Evolutionary conservation across 2,329 filamentous ascomycete genomes (phyloP).

Genomic region (Penicillium sp.): DNA sequence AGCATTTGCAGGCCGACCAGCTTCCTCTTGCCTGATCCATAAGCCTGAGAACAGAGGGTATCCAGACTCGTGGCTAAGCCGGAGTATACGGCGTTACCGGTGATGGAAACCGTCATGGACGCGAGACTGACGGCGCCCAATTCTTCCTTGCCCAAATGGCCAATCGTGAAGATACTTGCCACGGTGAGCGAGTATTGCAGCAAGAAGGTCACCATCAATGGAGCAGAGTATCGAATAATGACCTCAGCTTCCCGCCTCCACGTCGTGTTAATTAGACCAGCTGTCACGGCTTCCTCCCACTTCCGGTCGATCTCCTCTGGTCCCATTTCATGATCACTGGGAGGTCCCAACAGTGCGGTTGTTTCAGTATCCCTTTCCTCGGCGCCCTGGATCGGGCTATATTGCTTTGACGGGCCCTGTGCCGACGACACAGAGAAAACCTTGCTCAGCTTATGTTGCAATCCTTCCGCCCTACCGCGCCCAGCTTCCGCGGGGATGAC

Average conservation of each 20-base stretch:
- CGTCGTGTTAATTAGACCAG: conserved; percentile 81
- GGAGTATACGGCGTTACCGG: conserved; percentile 74
- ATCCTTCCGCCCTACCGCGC: conserved; percentile 19
- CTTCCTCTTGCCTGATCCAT: conserved; percentile 85
- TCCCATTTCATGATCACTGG: conserved; percentile 51
- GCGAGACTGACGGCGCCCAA: conserved; percentile 68
- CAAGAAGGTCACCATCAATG: conserved; percentile 72
- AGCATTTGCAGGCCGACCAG: conserved; percentile 84
- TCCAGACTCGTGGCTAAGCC: conserved; percentile 89
- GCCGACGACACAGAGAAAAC: conserved; percentile 21
- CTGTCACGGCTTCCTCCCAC: conserved; percentile 82
- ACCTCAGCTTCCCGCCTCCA: conserved; percentile 90
- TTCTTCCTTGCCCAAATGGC: conserved; percentile 70
- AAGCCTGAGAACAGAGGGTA: conserved; percentile 91
- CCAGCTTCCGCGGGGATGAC: conserved; percentile 56
- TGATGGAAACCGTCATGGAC: conserved; percentile 80
- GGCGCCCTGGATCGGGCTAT: conserved; percentile 3
- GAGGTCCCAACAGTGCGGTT: conserved; percentile 50
- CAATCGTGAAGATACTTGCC: conserved; percentile 76
- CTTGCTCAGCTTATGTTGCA: conserved; percentile 29
- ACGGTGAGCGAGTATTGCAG: conserved; percentile 85
- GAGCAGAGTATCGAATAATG: conserved; percentile 68
- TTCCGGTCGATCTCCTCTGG: conserved; percentile 66
- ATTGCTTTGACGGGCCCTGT: conserved; percentile 14
- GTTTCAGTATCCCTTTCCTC: conserved; percentile 42